A percentile compares a stretch with the other conserved stretches of the same genome.
Evolutionary conservation across 176 grass and related monocot genomes (phyloP).

Genomic region (Rhynchospora tenuis): DNA sequence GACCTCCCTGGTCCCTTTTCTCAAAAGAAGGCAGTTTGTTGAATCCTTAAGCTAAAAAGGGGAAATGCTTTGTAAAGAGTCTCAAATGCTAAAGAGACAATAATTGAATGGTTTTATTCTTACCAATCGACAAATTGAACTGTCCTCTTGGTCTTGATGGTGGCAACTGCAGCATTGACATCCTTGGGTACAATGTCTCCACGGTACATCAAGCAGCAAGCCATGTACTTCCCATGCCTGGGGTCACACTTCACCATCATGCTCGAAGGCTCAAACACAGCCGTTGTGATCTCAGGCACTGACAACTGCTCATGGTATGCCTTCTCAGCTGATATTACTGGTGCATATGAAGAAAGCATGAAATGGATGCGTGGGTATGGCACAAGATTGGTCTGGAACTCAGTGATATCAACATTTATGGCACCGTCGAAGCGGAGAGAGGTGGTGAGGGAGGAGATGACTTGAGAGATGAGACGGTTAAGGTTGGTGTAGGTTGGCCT

Average conservation of each 20-base stretch:
- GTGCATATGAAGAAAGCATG: conserved; percentile 24
- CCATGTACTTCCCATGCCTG: conserved; percentile 23
- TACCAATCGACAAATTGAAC: conserved; percentile 28
- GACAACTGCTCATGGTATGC: conserved; percentile 25
- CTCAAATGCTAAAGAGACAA: background rate
- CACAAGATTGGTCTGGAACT: conserved; percentile 27
- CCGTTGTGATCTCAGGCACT: conserved; percentile 21
- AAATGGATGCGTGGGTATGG: conserved; percentile 24
- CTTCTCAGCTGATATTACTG: conserved; percentile 25
- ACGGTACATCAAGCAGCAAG: conserved; percentile 26
- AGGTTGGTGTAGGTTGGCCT: conserved; percentile 26
- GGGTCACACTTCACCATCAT: conserved; percentile 27
- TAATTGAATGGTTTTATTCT: background rate
- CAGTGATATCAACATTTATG: conserved; percentile 21
- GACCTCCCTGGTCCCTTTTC: background rate
- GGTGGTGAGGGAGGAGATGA: conserved; percentile 27
- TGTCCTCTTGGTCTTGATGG: conserved; percentile 23
- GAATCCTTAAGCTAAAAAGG: background rate
- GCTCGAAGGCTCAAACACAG: conserved; percentile 27
- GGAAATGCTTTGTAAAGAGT: background rate
- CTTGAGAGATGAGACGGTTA: conserved; percentile 25
- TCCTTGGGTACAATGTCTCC: conserved; percentile 23
- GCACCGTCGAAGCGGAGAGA: conserved; percentile 25
- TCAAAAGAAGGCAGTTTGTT: background rate
- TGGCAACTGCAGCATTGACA: conserved; percentile 26